Evolutionary conservation across 768 basidiomycete genomes (phyloP).

Genomic region (Mycena pura): DNA sequence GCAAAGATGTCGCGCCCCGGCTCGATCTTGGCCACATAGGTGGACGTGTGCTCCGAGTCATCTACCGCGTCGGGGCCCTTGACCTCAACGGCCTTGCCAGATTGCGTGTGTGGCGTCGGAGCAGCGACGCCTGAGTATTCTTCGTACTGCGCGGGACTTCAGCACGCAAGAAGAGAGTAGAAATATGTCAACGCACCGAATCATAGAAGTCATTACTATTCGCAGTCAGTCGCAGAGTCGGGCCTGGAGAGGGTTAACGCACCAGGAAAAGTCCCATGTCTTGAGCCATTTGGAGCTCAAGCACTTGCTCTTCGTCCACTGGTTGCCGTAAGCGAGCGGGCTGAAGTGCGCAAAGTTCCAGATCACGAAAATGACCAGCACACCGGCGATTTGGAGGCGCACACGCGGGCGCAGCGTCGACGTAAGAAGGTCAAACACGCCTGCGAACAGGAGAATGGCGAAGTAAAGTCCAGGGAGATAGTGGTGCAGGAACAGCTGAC

Average conservation of each 20-base stretch:
- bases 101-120: conserved; percentile 47
- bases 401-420: conserved; percentile 77
- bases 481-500: conserved; percentile 97
- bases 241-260: conserved; percentile 25
- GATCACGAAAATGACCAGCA: conserved; percentile 73
- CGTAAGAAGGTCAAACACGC: conserved; percentile 86
- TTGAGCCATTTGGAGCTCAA: conserved; percentile 81
- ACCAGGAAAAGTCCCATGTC: conserved; percentile 97
- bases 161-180: not conserved
- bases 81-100: conserved; percentile 47
- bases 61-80: conserved; percentile 21
- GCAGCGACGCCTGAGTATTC: conserved; percentile 51
- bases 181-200: conserved; percentile 53
- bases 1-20: conserved; percentile 82
- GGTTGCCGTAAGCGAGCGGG: conserved; percentile 81
- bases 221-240: not conserved
- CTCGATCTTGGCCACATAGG: conserved; percentile 62
- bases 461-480: conserved; percentile 98
- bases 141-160: conserved; percentile 53
- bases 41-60: conserved; percentile 40
- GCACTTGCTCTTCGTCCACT: conserved; percentile 88
- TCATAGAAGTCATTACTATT: conserved; percentile 72
- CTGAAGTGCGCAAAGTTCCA: conserved; percentile 83
- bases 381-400: conserved; percentile 80
- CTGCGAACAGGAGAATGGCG: conserved; percentile 78